Evolutionary conservation across 306 rosid genomes (phyloP), one percentile per base, ranked within the genome.

Genomic region (Argentina anserina): DNA sequence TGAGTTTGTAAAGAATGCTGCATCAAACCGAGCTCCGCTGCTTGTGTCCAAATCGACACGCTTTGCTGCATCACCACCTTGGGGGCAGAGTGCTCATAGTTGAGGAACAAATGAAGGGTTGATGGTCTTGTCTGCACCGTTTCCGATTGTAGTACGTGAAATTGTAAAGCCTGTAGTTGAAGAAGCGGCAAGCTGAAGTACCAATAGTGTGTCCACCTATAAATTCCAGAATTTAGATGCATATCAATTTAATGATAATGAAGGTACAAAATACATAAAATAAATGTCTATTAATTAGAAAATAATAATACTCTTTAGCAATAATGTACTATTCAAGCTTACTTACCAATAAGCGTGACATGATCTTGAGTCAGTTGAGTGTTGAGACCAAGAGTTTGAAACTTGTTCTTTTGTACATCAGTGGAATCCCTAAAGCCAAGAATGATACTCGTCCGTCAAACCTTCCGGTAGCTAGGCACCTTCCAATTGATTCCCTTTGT

Each of bases 131-230:
- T 87, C 92, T 15, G 92, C 72, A 3, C 82, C 89, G 47, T 46
- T 82, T 47, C 45, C n/a, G 0, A 55, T 58, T 13, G 75, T 63
- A 1, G 62, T n/a, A n/a, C n/a, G n/a, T 82, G 76, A 87, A 87
- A 79, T 86, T 86, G 75, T 70, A 79, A 15, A 90, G 82, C 70
- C 92, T 84, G 68, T 84, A 70, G 0, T 73, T 84, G 73, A 87
- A 79, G 70, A 87, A 74, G 23, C 21, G 75, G 61, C 96, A 86
- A 10, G 86, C 80, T 26, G 90, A 4, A 0, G 89, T 84, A 0
- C 96, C 96, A 73, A 90, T 86, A 1, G 87, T 87, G 61, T 90
- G 96, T n/a, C 81, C 92, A 36, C 90, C 91, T 87, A 33, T 29
- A 33, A 3, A 61, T 3, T 56, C 7, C 15, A 56, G 2, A 5